A percentile compares a stretch with the other conserved stretches of the same genome.
Evolutionary conservation across 2,329 filamentous ascomycete species (phyloP).

Genomic region (Aspergillus ibericus): DNA sequence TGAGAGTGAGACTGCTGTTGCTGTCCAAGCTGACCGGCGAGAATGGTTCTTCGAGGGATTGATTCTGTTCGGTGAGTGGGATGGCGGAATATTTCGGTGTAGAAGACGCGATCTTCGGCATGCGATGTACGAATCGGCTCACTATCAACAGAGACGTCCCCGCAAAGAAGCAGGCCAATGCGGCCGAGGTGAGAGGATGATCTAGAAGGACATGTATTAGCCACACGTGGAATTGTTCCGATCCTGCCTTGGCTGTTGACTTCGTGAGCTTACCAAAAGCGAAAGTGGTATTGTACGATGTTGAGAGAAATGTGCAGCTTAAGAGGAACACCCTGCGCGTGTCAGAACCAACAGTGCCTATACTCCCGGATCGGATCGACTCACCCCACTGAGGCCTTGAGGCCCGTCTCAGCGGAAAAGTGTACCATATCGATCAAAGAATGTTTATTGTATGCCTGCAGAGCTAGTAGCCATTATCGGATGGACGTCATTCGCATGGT

Average conservation of each 20-base stretch:
- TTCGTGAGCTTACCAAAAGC: conserved; percentile 41
- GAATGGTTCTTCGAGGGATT: conserved; percentile 17
- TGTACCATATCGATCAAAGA: conserved; percentile 26
- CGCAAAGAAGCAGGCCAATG: conserved; percentile 43
- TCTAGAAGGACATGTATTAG: conserved; percentile 34
- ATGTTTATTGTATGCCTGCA: conserved; percentile 9
- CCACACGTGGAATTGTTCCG: background rate
- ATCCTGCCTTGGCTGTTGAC: background rate
- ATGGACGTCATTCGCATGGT: conserved; percentile 9
- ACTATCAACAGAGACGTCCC: conserved; percentile 40
- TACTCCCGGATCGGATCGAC: conserved; percentile 3
- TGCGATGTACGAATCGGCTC: conserved; percentile 33
- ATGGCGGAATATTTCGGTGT: conserved; percentile 29
- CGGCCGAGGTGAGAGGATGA: conserved; percentile 47
- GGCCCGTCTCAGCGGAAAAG: conserved; percentile 31
- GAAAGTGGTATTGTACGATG: conserved; percentile 39
- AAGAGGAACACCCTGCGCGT: conserved; percentile 31
- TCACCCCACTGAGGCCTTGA: conserved; percentile 37
- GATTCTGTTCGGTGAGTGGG: conserved; percentile 30
- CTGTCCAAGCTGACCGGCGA: conserved; percentile 8
- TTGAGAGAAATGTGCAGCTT: conserved; percentile 36
- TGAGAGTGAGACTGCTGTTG: conserved; percentile 3
- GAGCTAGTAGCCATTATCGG: conserved; percentile 16
- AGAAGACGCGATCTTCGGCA: conserved; percentile 23
- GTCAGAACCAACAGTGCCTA: too few relatives aligned